A percentile compares a stretch with the other conserved stretches of the same genome.
Conservation (phyloP, 2,329 filamentous ascomycete genomes). For the Claviceps pusilla region DNA sequence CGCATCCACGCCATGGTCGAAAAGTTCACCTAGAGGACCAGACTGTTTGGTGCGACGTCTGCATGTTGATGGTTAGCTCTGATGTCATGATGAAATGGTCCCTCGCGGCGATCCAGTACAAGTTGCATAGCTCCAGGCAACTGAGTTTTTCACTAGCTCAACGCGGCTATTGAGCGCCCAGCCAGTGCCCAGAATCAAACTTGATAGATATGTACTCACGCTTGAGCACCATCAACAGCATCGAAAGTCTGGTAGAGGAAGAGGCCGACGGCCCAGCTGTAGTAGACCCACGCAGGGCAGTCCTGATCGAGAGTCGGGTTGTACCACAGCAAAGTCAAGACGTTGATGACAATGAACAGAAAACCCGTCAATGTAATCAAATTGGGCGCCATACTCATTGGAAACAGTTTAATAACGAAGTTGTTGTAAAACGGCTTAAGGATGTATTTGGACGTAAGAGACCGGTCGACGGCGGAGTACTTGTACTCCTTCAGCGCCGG, state of each 20-base stretch:
- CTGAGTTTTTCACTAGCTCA: not conserved
- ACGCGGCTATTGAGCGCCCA: not conserved
- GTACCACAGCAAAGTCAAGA: slow-evolving; percentile 89
- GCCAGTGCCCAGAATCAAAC: not conserved
- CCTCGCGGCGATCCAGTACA: not conserved
- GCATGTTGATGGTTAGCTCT: slow-evolving; percentile 1
- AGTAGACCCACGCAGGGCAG: slow-evolving; percentile 91
- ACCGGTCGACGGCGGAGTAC: slow-evolving; percentile 85
- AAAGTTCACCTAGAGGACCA: slow-evolving; percentile 86
- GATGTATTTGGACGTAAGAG: slow-evolving; percentile 77
- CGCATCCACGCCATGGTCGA: slow-evolving; percentile 94
- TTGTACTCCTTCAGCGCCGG: slow-evolving; percentile 86
- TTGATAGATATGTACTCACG: slow-evolving; percentile 40
- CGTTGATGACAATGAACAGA: slow-evolving; percentile 74
- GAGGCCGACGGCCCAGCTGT: slow-evolving; percentile 73
- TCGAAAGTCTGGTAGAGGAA: slow-evolving; percentile 98
- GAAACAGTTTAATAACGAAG: slow-evolving; percentile 86
- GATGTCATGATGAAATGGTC: not conserved
- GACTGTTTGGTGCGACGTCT: slow-evolving; percentile 81
- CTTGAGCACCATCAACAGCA: slow-evolving; percentile 86
- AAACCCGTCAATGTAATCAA: slow-evolving; percentile 85
- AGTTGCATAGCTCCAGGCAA: not conserved
- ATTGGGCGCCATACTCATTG: slow-evolving; percentile 84
- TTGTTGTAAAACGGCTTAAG: slow-evolving; percentile 96
- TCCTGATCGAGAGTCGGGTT: slow-evolving; percentile 87